Evolutionary conservation across 768 basidiomycete genomes (phyloP).

Genomic region (Auriscalpium microsporum): DNA sequence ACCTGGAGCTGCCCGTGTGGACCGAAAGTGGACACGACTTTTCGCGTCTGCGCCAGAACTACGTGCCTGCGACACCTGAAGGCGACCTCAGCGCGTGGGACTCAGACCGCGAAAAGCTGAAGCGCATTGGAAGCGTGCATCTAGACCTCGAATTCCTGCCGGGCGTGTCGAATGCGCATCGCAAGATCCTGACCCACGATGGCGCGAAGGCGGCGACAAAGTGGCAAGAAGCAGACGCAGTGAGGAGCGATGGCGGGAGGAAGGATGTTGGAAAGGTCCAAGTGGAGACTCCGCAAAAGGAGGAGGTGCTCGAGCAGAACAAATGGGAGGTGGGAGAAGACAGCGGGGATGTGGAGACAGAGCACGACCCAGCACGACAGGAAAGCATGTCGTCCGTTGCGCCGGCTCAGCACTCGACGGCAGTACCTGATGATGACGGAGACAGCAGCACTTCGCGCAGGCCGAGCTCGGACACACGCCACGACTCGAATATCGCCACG

Average conservation of each 20-base stretch:
- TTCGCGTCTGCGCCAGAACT: conserved; percentile 25
- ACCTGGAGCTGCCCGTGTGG: conserved; percentile 37
- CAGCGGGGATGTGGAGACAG: not conserved
- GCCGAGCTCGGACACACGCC: not conserved
- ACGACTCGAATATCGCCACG: conserved; percentile 6
- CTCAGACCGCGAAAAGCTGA: conserved; percentile 18
- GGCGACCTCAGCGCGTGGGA: conserved; percentile 23
- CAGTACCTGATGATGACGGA: not conserved
- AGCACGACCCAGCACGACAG: not conserved
- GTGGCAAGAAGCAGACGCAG: conserved; percentile 16
- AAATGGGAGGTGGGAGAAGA: not conserved
- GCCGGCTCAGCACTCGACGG: conserved; percentile 10
- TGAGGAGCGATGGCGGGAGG: conserved; percentile 11
- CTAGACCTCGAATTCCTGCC: conserved; percentile 22
- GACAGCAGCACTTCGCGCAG: not conserved
- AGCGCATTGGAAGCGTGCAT: conserved; percentile 19
- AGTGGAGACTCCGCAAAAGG: not conserved
- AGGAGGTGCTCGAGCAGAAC: not conserved
- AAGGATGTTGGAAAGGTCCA: not conserved
- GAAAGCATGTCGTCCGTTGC: not conserved
- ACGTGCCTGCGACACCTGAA: conserved; percentile 17
- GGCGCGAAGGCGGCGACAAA: conserved; percentile 8
- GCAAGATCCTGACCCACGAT: conserved; percentile 15
- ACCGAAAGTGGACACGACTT: conserved; percentile 20
- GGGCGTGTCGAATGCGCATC: conserved; percentile 20